Base-by-base conservation (phyloP, 129 eudicot species). In the Rutidosis leptorrhynchoides region DNA sequence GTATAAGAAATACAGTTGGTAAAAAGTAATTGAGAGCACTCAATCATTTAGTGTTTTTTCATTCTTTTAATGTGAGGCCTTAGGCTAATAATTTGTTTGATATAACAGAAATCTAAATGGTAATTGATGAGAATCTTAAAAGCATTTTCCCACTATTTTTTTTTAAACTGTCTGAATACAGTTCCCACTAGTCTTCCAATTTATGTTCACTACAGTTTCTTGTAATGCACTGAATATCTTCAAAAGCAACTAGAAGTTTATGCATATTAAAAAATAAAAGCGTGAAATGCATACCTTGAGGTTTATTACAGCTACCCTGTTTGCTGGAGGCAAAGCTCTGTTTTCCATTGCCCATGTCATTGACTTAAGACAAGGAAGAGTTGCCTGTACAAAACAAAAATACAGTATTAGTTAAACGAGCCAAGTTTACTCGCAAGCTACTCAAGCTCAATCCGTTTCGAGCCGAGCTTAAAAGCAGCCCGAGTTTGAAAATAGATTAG, bases 261-360 rank as follows among this genome's bases (percentile, higher is more conserved):
- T 45, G 40, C 17, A 21, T 58, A 28, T 58, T 26, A 26, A 71
- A 48, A 27, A 19, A 60, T 62, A 46, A 24, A 23, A 60, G 68
- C 33, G 26, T 62, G 37, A 25, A 58, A 45, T 49, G 64, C 70
- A 76, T 69, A 85, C 96, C 97, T 87, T 87, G 49, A 91, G 78
- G 73, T 77, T 85, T 75, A 91, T 91, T 33, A 91, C 87, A 64
- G 97, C 97, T 56, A 85, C 83, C 77, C 94, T 85, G 82, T 81
- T 87, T 25, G 80, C 96, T 29, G 97, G 94, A 48, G 82, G 62
- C 26, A 78, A 79, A 79, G 67, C 76, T 77, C 83, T 91, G 65
- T 87, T 85, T 88, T 91, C 90, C 97, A 87, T 91, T 30, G 77
- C 88, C 96, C 97, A 91, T 65, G 94, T 91, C 97, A 87, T 87